Base-by-base conservation (phyloP, 169 alveolate genomes). In the Theileria orientalis region DNA sequence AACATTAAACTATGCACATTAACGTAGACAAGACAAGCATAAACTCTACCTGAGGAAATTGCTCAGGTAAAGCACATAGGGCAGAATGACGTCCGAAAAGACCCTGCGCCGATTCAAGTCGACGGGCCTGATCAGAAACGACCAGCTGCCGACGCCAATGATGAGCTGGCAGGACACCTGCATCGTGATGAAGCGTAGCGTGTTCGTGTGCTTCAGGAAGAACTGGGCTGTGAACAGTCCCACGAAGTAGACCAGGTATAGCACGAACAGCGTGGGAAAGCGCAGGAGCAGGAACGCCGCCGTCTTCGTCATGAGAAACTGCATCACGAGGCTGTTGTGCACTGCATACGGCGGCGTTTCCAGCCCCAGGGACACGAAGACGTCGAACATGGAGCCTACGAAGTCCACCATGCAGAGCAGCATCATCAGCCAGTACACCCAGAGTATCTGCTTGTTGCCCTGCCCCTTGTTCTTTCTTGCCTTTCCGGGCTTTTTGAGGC, bases 41-140 rank as follows among this genome's bases (percentile, higher is more conserved):
- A n/a, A n/a, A n/a, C n/a, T n/a, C n/a, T n/a, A n/a, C n/a, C n/a
- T n/a, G n/a, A n/a, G n/a, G n/a, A n/a, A n/a, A n/a, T n/a, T n/a
- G n/a, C n/a, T n/a, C n/a, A n/a, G n/a, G n/a, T n/a, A 72, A 29
- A 66, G 30, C 9, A 80, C 60, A 29, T 80, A 80, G 11, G 88
- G 88, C n/a, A 80, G 68, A 29, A 72, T 56, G 69, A 47, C 61
- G n/a, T 33, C 46, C 54, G 76, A 72, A 29, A 80, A 80, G 7
- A 80, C 62, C 40, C 40, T 64, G 33, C 88, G 47, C 9, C 88
- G 77, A 63, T 70, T 72, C 14, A 47, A 7, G 41, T 80, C 88
- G 16, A 80, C 37, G 1, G 88, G 84, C 25, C 74, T 37, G 16
- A 60, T 68, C 71, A 25, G 72, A 40, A 80, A 80, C 23, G 64